Percentiles rank a stretch among this genome's conserved stretches.
Evolutionary conservation across 345 rosid species (phyloP).

Genomic region (Jatropha curcas): DNA sequence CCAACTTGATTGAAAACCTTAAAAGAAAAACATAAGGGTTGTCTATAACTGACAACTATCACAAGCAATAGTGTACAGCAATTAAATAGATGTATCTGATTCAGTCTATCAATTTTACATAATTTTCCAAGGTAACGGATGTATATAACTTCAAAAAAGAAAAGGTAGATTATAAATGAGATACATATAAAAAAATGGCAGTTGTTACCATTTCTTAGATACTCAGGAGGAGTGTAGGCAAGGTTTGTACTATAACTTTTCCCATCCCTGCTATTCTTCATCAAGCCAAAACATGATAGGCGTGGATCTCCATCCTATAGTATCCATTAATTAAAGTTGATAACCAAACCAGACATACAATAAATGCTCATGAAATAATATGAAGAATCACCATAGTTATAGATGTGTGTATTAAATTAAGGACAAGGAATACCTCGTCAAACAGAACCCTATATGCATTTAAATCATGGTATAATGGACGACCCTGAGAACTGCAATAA

Average conservation of each 20-base stretch:
- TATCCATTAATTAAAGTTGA: constrained; percentile 19
- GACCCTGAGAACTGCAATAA: constrained; percentile 78
- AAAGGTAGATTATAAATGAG: background rate
- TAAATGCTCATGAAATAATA: constrained; percentile 5
- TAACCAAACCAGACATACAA: constrained; percentile 8
- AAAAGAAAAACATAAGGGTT: too few relatives aligned
- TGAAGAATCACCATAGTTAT: background rate
- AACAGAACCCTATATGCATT: constrained; percentile 97
- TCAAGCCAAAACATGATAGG: constrained; percentile 96
- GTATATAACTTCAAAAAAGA: background rate
- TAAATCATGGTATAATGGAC: constrained; percentile 86
- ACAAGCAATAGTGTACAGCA: background rate
- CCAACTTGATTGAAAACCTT: background rate
- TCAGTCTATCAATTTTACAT: background rate
- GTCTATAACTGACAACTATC: background rate
- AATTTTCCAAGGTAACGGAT: constrained; percentile 9
- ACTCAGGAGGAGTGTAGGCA: constrained; percentile 96
- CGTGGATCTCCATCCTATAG: constrained; percentile 95
- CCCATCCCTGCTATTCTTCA: constrained; percentile 95
- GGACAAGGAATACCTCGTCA: constrained; percentile 69
- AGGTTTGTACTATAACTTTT: constrained; percentile 93
- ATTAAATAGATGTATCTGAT: background rate
- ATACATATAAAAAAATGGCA: background rate
- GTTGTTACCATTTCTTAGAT: constrained; percentile 71
- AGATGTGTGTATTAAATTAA: background rate